These are phyloP conservation scores for Lactifluus subvellereus DNA, from an alignment of 768 basidiomycete species.

Conservation along the genomic window DNA sequence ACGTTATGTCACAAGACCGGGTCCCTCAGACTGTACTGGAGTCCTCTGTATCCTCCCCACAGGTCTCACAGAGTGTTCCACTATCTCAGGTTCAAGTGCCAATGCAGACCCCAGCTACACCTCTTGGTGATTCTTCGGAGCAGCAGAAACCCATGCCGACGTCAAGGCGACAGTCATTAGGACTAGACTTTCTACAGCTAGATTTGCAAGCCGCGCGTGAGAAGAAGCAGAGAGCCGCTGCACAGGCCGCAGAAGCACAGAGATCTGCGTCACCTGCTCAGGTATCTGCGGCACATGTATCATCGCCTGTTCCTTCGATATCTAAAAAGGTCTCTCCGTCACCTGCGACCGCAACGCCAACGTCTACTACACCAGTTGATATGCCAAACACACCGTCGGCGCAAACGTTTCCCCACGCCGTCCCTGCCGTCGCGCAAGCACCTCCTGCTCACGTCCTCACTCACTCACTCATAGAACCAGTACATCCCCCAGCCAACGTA, in stretches of 20 bases:
- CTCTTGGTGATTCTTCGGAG: not conserved
- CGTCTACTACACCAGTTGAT: not conserved
- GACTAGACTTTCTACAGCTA: slow-evolving; percentile 15
- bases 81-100: not conserved
- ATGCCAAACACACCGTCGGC: not conserved
- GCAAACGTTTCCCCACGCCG: not conserved
- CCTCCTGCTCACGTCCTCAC: not conserved
- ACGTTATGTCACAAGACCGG: not conserved
- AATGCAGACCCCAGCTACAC: not conserved
- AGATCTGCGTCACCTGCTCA: not conserved
- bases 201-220: slow-evolving; percentile 14
- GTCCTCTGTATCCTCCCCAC: not conserved
- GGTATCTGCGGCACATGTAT: not conserved
- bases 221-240: slow-evolving; percentile 3
- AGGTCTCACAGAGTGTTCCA: not conserved
- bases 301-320: not conserved
- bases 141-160: not conserved
- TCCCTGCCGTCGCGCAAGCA: not conserved
- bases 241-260: not conserved
- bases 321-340: not conserved
- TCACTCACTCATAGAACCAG: not conserved
- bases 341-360: not conserved
- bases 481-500: not conserved
- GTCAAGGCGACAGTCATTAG: slow-evolving; percentile 9
- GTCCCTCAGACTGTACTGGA: not conserved